These are phyloP conservation scores for Lolium rigidum DNA, from an alignment of 176 grass and related monocot species.

Conservation along the genomic window DNA sequence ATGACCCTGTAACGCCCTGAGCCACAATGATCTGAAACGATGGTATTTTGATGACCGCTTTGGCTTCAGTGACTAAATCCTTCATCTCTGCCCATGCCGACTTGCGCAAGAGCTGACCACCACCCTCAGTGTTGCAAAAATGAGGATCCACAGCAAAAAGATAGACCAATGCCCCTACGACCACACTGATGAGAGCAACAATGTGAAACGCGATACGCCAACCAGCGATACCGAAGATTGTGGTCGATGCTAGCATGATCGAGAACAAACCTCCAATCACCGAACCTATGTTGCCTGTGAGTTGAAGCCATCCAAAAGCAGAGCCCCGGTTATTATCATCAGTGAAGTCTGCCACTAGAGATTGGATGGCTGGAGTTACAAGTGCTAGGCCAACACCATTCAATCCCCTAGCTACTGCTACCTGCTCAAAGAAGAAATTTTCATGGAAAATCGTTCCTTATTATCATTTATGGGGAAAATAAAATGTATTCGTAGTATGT, in stretches of 20 bases:
- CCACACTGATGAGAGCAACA: constrained; percentile 67
- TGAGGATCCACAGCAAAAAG: constrained; percentile 76
- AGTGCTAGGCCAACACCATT: constrained; percentile 83
- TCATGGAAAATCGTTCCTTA: background rate
- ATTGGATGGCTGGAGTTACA: constrained; percentile 80
- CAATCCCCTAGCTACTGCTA: constrained; percentile 76
- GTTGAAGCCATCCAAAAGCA: constrained; percentile 87
- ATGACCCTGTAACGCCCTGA: too few species aligned
- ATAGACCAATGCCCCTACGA: constrained; percentile 59
- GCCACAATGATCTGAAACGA: constrained; percentile 96
- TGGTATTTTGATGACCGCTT: constrained; percentile 65
- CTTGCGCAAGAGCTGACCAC: constrained; percentile 24
- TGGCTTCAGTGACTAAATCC: constrained; percentile 62
- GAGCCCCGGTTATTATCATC: constrained; percentile 69
- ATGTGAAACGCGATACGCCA: constrained; percentile 84
- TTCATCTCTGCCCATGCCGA: constrained; percentile 58
- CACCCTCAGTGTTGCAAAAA: constrained; percentile 23
- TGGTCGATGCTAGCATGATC: constrained; percentile 65
- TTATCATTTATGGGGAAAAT: background rate
- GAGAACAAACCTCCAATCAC: constrained; percentile 71
- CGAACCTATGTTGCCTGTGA: constrained; percentile 80
- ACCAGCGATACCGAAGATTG: constrained; percentile 68
- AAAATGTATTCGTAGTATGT: too few species aligned
- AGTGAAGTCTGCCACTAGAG: constrained; percentile 81
- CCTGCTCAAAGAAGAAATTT: constrained; percentile 43